Base-by-base conservation (phyloP, 768 basidiomycete genomes). In the Amanita exitialis region DNA sequence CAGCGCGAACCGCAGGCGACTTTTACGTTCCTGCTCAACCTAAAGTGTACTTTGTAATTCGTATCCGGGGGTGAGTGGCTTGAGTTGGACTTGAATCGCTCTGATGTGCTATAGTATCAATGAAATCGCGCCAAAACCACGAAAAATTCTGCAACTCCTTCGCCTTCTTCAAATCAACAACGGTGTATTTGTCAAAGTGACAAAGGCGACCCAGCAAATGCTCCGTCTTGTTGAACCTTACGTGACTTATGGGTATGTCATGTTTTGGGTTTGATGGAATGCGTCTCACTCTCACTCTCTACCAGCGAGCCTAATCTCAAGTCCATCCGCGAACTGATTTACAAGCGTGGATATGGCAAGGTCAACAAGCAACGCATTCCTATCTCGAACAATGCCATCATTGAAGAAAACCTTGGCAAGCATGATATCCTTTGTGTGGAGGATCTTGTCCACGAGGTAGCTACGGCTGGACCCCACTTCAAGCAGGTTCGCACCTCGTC, bases 261-360 rank as follows among this genome's bases (percentile, higher is more conserved):
- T 7, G 48, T 48, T 3, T 50, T 23, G 35, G 25, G 13, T 21
- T 35, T 16, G 16, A 9, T 3, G 18, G 38, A 20, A 13, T 41
- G 30, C 44, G 32, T 44, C 20, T 49, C 18, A 53, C 13, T 44
- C 20, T 49, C 18, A 53, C 13, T 18, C 15, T 52, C 21, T 46
- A 35, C 49, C 43, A 92, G 91, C 71, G 92, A 95, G 71, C 89
- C 92, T 52, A 97, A 97, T 76, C 76, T 97, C 61, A 97, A 97
- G 70, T 84, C 92, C 37, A 84, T 97, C 65, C 92, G 95, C 57
- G 93, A 96, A 69, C 74, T 99, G 58, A 83, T 98, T 73, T 98
- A 98, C 86, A 99, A 99, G 80, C 91, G 96, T 57, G 96, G 96
- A 52, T 97, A 97, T 66, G 96, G 95, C 67, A 98, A 98, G 77